These are phyloP conservation scores for Nemania sp. DNA, from an alignment of 2,329 filamentous ascomycete genomes.

Conservation along the genomic window DNA sequence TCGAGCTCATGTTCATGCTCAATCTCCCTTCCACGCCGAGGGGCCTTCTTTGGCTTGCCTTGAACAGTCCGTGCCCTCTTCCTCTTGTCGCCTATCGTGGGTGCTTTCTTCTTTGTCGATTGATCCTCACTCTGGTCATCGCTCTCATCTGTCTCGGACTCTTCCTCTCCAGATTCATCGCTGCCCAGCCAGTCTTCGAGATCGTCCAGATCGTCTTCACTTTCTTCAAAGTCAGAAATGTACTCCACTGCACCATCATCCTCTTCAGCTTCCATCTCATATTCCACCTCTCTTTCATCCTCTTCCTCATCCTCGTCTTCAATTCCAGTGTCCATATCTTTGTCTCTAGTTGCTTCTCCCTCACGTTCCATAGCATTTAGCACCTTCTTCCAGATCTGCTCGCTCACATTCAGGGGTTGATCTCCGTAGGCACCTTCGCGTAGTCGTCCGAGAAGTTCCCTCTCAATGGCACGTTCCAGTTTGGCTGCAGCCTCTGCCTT, in stretches of 20 bases:
- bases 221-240: constrained; percentile 89
- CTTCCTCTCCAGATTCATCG: constrained; percentile 69
- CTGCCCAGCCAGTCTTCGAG: constrained; percentile 94
- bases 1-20: constrained; percentile 79
- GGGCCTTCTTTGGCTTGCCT: constrained; percentile 66
- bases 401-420: constrained; percentile 92
- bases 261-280: constrained; percentile 66
- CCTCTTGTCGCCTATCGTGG: constrained; percentile 61
- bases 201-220: constrained; percentile 81
- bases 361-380: constrained; percentile 88
- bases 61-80: constrained; percentile 55
- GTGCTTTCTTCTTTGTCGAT: constrained; percentile 61
- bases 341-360: constrained; percentile 83
- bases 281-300: constrained; percentile 72
- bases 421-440: constrained; percentile 95
- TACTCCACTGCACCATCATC: constrained; percentile 88
- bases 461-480: constrained; percentile 94
- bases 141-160: constrained; percentile 68
- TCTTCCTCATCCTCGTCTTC: constrained; percentile 76
- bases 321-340: constrained; percentile 89
- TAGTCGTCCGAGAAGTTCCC: constrained; percentile 91
- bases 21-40: constrained; percentile 74
- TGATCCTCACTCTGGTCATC: constrained; percentile 67
- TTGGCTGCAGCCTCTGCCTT: constrained; percentile 88
- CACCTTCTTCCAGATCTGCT: constrained; percentile 97